These are phyloP conservation scores for Cicer chorassanicum DNA, from an alignment of 306 rosid species.

Conservation along the genomic window DNA sequence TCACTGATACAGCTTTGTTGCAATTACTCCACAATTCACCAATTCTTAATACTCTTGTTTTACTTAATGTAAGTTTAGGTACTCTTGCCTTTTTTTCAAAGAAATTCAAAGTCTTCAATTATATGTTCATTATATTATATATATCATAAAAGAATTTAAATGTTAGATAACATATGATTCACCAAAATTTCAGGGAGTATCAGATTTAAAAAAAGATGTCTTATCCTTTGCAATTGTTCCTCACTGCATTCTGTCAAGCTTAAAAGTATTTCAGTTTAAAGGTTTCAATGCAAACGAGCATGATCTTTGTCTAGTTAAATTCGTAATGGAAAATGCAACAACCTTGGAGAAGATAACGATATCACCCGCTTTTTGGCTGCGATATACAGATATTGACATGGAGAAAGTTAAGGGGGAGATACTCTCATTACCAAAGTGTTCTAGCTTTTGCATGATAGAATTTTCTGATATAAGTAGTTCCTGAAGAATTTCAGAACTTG, in stretches of 20 bases:
- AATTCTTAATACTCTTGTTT: conserved; percentile 42
- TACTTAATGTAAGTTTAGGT: conserved; percentile 51
- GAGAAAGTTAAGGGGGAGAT: conserved; percentile 46
- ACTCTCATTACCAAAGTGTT: conserved; percentile 46
- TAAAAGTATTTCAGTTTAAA: conserved; percentile 37
- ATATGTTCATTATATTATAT: not conserved
- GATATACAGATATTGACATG: conserved; percentile 41
- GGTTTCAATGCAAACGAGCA: conserved; percentile 41
- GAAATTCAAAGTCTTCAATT: not conserved
- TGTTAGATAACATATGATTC: not conserved
- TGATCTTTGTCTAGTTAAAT: conserved; percentile 45
- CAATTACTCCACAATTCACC: conserved; percentile 51
- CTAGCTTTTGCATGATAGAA: conserved; percentile 25
- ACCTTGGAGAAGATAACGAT: conserved; percentile 42
- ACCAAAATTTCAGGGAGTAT: conserved; percentile 49
- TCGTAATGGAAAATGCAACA: conserved; percentile 44
- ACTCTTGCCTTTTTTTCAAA: not conserved
- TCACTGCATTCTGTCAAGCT: conserved; percentile 45
- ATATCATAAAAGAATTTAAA: not conserved
- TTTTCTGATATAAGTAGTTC: conserved; percentile 27
- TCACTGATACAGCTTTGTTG: conserved; percentile 46
- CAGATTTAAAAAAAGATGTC: conserved; percentile 40
- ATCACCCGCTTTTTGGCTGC: conserved; percentile 41
- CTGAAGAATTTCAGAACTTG: conserved; percentile 17
- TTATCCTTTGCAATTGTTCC: conserved; percentile 40